Percentiles rank a stretch among this genome's conserved stretches.
These are phyloP conservation scores for Marsdenia floribunda DNA, from an alignment of 257 asterid genomes.

Conservation along the genomic window DNA sequence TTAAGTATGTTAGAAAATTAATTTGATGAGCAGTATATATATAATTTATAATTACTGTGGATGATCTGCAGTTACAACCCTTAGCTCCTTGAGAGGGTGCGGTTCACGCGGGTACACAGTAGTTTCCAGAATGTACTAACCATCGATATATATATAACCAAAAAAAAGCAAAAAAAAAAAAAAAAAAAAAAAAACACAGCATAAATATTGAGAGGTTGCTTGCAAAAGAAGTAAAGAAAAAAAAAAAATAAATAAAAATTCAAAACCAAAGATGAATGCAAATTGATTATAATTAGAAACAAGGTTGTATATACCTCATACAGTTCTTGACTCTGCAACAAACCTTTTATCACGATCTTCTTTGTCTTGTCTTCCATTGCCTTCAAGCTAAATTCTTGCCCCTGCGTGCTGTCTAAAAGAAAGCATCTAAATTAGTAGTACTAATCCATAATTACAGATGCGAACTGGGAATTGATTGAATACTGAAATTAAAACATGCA, in stretches of 20 bases:
- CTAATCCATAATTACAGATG: too few relatives aligned
- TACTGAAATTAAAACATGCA: too few relatives aligned
- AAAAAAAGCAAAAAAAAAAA: conserved; percentile 16
- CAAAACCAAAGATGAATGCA: too few relatives aligned
- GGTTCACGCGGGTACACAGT: conserved; percentile 1
- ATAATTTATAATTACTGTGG: conserved; percentile 26
- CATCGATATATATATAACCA: conserved; percentile 8
- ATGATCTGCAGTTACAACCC: conserved; percentile 34
- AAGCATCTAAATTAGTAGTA: too few relatives aligned
- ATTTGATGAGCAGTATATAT: too few relatives aligned
- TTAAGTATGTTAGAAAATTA: too few relatives aligned
- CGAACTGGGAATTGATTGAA: too few relatives aligned
- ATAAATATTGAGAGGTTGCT: background rate
- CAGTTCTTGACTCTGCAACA: conserved; percentile 36
- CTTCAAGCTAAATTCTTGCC: background rate
- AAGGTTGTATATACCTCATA: conserved; percentile 22
- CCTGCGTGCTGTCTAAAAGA: too few relatives aligned
- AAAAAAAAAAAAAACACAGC: background rate
- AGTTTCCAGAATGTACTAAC: conserved; percentile 12
- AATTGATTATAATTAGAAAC: background rate
- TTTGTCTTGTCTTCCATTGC: conserved; percentile 28
- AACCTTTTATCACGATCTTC: conserved; percentile 21
- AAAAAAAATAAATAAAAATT: too few relatives aligned
- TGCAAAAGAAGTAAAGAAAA: background rate
- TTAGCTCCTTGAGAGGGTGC: conserved; percentile 1